Conservation (phyloP, 805 yeast species). For the Zygoascus ofunaensis region DNA sequence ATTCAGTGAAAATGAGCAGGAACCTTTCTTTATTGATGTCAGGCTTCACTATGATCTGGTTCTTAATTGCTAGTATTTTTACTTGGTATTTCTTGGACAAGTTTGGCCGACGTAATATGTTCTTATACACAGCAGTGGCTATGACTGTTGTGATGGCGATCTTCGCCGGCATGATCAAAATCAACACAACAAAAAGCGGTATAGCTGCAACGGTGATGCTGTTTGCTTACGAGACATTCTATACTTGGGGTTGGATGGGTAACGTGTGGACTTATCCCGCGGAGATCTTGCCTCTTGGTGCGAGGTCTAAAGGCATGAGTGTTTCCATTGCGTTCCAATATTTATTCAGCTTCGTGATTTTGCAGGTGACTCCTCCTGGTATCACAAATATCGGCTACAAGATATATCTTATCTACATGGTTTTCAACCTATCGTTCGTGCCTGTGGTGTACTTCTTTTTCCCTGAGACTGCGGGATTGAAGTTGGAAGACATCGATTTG, state of each 20-base stretch:
- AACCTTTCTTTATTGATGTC: slow-evolving; percentile 6
- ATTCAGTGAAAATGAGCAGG: slow-evolving; percentile 5
- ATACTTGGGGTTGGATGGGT: slow-evolving; percentile 15
- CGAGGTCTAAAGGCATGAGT: slow-evolving; percentile 36
- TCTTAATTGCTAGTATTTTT: slow-evolving; percentile 25
- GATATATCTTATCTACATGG: slow-evolving; percentile 32
- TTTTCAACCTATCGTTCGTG: slow-evolving; percentile 24
- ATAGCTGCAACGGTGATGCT: slow-evolving; percentile 6
- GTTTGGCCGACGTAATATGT: slow-evolving; percentile 40
- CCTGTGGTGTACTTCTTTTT: slow-evolving; percentile 29
- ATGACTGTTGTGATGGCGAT: slow-evolving; percentile 6
- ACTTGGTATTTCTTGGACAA: slow-evolving; percentile 41
- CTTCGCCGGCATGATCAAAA: slow-evolving; percentile 5
- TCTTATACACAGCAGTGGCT: slow-evolving; percentile 23
- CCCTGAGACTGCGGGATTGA: slow-evolving; percentile 36
- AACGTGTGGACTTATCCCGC: slow-evolving; percentile 16
- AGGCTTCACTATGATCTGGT: slow-evolving; percentile 7
- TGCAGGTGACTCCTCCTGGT: slow-evolving; percentile 32
- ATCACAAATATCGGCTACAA: slow-evolving; percentile 36
- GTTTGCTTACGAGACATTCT: slow-evolving; percentile 10
- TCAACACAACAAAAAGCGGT: slow-evolving; percentile 7
- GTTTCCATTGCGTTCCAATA: slow-evolving; percentile 19
- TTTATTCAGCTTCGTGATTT: slow-evolving; percentile 21
- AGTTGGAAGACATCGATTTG: slow-evolving; percentile 35
- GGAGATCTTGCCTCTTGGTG: slow-evolving; percentile 21